Conservation (phyloP, 2,329 filamentous ascomycete species). For the Leptosphaerulina australis region DNA sequence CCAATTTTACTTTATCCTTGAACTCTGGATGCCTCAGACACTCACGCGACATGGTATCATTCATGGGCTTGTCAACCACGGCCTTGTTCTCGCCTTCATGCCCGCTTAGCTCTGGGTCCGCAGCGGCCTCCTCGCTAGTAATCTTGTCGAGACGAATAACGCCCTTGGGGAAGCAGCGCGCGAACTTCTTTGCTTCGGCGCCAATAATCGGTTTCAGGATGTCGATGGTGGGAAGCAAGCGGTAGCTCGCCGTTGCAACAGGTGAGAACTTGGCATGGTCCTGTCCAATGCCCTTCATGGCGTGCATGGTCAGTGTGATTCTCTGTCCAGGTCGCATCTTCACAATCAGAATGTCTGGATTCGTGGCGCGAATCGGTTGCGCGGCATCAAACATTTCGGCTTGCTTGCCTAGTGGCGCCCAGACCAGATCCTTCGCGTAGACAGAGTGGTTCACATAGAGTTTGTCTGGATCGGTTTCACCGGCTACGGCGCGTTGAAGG, state of each 20-base stretch:
- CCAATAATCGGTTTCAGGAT: constrained; percentile 86
- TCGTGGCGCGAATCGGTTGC: constrained; percentile 74
- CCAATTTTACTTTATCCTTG: constrained; percentile 92
- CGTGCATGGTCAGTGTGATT: constrained; percentile 87
- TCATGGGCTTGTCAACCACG: constrained; percentile 85
- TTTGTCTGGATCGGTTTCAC: constrained; percentile 80
- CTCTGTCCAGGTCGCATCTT: constrained; percentile 91
- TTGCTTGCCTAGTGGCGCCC: constrained; percentile 71
- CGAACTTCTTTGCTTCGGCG: constrained; percentile 85
- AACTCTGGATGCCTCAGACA: constrained; percentile 91
- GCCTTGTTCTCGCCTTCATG: constrained; percentile 83
- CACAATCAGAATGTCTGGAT: constrained; percentile 91
- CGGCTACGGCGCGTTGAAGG: constrained; percentile 62
- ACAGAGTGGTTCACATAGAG: constrained; percentile 82
- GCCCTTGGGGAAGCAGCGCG: constrained; percentile 83
- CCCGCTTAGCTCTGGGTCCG: constrained; percentile 69
- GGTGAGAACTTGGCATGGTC: constrained; percentile 98
- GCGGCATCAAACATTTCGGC: constrained; percentile 47
- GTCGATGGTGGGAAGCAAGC: constrained; percentile 84
- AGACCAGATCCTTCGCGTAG: constrained; percentile 66
- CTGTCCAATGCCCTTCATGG: constrained; percentile 89
- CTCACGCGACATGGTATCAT: constrained; percentile 93
- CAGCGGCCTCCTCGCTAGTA: constrained; percentile 67
- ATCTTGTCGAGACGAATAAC: constrained; percentile 82
- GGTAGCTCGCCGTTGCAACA: constrained; percentile 91